Percentiles rank a stretch among this genome's conserved stretches.
Evolutionary conservation across 345 rosid genomes (phyloP).

Genomic region (Gossypium herbaceum): DNA sequence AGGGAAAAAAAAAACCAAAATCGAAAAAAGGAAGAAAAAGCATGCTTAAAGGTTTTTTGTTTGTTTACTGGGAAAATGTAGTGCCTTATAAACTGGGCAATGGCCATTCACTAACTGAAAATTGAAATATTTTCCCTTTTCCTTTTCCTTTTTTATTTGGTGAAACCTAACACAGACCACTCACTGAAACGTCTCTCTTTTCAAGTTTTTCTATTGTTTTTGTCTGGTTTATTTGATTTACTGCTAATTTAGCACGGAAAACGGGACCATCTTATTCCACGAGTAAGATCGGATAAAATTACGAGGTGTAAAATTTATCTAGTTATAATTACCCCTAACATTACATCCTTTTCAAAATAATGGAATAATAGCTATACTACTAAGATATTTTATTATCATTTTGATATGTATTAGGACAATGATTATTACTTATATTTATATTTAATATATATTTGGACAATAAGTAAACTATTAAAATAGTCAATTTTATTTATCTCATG

Average conservation of each 20-base stretch:
- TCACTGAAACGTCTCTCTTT: not conserved
- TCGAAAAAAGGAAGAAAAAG: not conserved
- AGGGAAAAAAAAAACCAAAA: not conserved
- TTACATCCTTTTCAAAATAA: no score
- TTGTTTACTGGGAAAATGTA: not conserved
- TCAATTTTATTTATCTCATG: no score
- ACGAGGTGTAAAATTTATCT: no score
- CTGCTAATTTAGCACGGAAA: not conserved
- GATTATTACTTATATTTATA: no score
- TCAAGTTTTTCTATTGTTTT: not conserved
- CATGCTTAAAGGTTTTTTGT: not conserved
- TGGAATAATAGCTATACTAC: no score
- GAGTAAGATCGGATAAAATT: no score
- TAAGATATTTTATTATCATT: no score
- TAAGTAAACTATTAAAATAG: no score
- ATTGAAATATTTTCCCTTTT: not conserved
- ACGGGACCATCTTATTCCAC: not conserved
- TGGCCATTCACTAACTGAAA: constrained; percentile 27
- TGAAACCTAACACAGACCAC: constrained; percentile 26
- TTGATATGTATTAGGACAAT: no score
- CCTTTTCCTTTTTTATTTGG: not conserved
- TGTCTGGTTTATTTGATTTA: not conserved
- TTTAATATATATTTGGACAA: no score
- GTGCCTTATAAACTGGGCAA: constrained; percentile 26
- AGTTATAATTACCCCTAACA: no score